Base-by-base conservation (phyloP, 23 red algal species). In the Gracilaria vermiculophylla region DNA sequence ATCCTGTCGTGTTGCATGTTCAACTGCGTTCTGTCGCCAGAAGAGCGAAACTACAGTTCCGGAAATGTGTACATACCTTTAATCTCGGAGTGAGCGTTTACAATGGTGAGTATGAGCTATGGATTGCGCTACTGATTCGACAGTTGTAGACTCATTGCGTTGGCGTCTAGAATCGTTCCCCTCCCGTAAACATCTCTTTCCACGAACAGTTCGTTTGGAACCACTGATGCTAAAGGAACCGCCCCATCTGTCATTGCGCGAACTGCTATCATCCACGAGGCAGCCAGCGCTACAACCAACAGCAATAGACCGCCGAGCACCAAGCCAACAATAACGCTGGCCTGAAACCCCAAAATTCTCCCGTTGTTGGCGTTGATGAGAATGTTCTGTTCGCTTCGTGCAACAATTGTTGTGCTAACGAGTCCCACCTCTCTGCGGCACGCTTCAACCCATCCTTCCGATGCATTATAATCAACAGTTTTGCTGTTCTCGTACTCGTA, bases 161-260 rank as follows among this genome's bases (percentile, higher is more conserved):
- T 89, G 5, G 44, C 52, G 33, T 76, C 85, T 14, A 89, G 42
- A 49, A 89, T 66, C 19, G 85, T 89, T 23, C 85, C 85, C 42
- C 88, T 67, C 28, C 88, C 88, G 36, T 83, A 92, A 42, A 92
- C 66, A 44, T 92, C 88, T 58, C 88, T 60, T 70, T 92, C 88
- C 28, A 92, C 88, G 66, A 69, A 92, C 77, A 83, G 19, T 49
- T 92, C 88, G 42, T 80, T 69, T 14, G 76, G 71, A 19, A 60
- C 86, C 31, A 78, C 49, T 6, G 86, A 71, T 50, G 60, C 73
- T 41, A 78, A 78, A 56, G 69, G 70, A 61, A 75, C 70, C 13
- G 44, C 49, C 17, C 60, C 78, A 24, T 70, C 88, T n/a, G 78
- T 69, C 53, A 82, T 74, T 73, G 78, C 75, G 1, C 88, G 56